phyloP scores from a whole-genome alignment of 495 filamentous ascomycete species.

The Collariella sp. region DNA sequence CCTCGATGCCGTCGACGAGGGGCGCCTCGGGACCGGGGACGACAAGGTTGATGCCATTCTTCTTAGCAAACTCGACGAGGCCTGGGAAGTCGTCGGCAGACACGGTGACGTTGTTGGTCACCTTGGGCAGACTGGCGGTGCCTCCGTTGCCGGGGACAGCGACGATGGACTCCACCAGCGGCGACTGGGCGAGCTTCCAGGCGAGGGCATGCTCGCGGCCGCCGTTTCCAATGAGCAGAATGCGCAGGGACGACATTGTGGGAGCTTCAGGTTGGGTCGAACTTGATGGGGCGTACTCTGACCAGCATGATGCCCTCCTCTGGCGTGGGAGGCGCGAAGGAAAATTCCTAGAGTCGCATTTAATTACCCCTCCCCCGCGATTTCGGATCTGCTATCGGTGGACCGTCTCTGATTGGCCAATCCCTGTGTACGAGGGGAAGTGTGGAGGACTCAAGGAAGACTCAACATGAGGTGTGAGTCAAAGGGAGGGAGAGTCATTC shows the following conservation, averaged over 20 bases:
- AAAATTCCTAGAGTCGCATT: not conserved
- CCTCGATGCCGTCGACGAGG: slow-evolving; percentile 83
- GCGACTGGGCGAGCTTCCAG: slow-evolving; percentile 85
- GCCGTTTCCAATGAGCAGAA: slow-evolving; percentile 87
- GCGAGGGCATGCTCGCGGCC: slow-evolving; percentile 91
- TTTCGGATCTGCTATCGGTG: slow-evolving; percentile 5
- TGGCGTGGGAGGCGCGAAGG: not conserved
- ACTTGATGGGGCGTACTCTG: not conserved
- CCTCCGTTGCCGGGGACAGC: slow-evolving; percentile 83
- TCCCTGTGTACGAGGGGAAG: not conserved
- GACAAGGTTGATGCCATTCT: slow-evolving; percentile 70
- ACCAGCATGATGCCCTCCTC: slow-evolving; percentile 5
- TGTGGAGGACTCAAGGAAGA: too few species aligned
- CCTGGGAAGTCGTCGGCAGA: slow-evolving; percentile 65
- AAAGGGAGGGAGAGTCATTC: too few species aligned
- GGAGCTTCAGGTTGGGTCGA: slow-evolving; percentile 1
- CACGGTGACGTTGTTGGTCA: slow-evolving; percentile 58
- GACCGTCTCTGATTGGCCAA: slow-evolving; percentile 7
- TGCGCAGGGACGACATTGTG: slow-evolving; percentile 33
- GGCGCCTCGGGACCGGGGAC: slow-evolving; percentile 90
- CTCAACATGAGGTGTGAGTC: too few species aligned
- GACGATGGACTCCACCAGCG: slow-evolving; percentile 55
- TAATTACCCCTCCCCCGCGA: slow-evolving; percentile 11
- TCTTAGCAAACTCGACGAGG: slow-evolving; percentile 65
- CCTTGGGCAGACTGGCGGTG: slow-evolving; percentile 63